Base-by-base conservation (phyloP, 805 yeast genomes). In the Yamadazyma sp. region DNA sequence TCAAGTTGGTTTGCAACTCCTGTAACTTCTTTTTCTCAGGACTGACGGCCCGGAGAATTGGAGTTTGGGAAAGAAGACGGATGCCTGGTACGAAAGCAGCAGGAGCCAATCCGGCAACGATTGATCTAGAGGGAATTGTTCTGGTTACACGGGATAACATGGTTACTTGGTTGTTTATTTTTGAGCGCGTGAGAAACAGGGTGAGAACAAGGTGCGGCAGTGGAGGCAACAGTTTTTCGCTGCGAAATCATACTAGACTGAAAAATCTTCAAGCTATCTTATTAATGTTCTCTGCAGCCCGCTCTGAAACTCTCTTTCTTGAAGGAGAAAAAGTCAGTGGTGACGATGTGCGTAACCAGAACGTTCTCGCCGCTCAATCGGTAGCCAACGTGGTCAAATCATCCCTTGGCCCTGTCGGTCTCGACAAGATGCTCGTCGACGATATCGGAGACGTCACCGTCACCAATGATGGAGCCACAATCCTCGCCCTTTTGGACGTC, bases 381-480 rank as follows among this genome's bases (percentile, higher is more conserved):
- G 86, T 84, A 32, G 87, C 93, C 49, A 84, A 84, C 54, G 89
- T 71, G 30, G 90, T 85, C 46, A 90, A 90, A 61, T 82, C 96
- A 10, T 90, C 98, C 1, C 70, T 93, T 40, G 99, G 99, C 4
- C 99, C 99, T 6, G 98, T 93, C 23, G 99, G 99, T 18, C 73
- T 93, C 37, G 99, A 93, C 68, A 93, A 93, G 70, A 93, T 93
- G 96, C 75, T 93, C 32, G 99, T 93, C 26, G 99, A 93, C 64
- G 99, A 93, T 56, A 95, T 93, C 64, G 99, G 99, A 47, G 99
- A 95, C 65, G 97, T 93, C 31, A 90, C 96, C 5, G 97, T 93
- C 35, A 93, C 99, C 31, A 93, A 93, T 64, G 99, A 93, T 64
- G 99, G 99, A 49, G 99, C 99, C 42, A 93, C 99, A 4, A 93